Base-by-base conservation (phyloP, 805 yeast genomes). In the Metschnikowia gelsemii region DNA sequence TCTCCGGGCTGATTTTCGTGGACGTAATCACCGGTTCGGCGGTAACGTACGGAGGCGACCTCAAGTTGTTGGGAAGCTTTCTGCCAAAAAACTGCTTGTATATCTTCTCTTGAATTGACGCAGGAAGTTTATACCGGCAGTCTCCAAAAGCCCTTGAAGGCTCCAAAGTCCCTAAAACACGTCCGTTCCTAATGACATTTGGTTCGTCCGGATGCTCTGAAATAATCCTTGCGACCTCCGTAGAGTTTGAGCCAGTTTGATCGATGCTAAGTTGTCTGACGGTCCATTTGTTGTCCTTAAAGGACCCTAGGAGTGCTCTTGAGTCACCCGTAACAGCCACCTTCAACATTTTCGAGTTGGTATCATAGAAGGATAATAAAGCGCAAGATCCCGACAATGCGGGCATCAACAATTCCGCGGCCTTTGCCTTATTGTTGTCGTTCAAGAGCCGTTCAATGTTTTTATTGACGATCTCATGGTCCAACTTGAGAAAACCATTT, bases 311-410 rank as follows among this genome's bases (percentile, higher is more conserved):
- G 16, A 93, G 76, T 0, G 96, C 97, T 47, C 99, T 74, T 0
- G 97, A 90, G 60, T 93, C 99, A 37, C 99, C 99, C 0, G 98
- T 81, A 5, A 91, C 95, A 0, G 99, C 98, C 25, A 93, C 95
- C 50, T 87, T 82, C 52, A 93, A 73, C 22, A 75, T 64, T 40
- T 79, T 75, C 18, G 87, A 70, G 38, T 76, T 75, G 0, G 96
- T 79, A 63, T 93, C 96, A 64, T 84, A 93, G 54, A 87, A 82
- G 2, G 96, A 80, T 44, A 93, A 70, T 48, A 93, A 72, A 0
- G 95, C 97, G 68, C 99, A 93, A 1, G 97, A 84, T 0, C 99
- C 99, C 2, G 96, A 84, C 30, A 95, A 73, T 2, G 98, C 99
- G 4, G 99, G 96, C 76, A 91, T 82, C 53, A 86, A 72, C 46